Evolutionary conservation across 805 yeast species (phyloP), one percentile per base, ranked within the genome.

Genomic region (Aciculoconidium aculeatum): DNA sequence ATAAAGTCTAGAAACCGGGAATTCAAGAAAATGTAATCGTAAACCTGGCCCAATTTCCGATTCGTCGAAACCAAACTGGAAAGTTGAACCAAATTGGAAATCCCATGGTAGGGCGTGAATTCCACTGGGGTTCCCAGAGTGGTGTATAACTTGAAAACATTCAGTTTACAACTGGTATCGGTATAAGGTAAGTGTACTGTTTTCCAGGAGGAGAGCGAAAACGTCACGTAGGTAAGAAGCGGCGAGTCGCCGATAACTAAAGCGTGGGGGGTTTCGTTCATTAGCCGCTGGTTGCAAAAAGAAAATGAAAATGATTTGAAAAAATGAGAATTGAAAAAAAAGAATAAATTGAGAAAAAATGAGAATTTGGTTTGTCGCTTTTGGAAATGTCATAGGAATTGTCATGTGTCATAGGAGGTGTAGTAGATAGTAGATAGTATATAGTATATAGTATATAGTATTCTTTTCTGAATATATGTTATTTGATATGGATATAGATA

Each of bases 211-310:
- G 4, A 47, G 28, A 8, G 33, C 34, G 23, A 37, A 50, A 10
- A 40, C 25, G 9, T 28, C 11, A 42, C 21, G 28, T 31, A 41
- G 13, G 27, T 19, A n/a, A 44, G 17, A 10, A 37, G 29, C 10
- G 49, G 39, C 1, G 50, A 34, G 20, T 45, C 47, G 3, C 53
- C 52, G 11, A 48, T 35, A 7, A 35, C 27, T 12, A 35, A 33
- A 11, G 12, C 7, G 16, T 7, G 5, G 17, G 26, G 17, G 8
- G 18, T 6, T 5, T 7, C 7, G n/a, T 6, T 11, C 10, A 13
- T 11, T 25, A 25, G 21, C 28, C 28, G 28, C 28, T 25, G 28
- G 28, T 21, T 25, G 28, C 28, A 16, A 25, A 17, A n/a, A n/a
- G n/a, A n/a, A n/a, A n/a, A n/a, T n/a, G n/a, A n/a, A n/a, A n/a